Evolutionary conservation across 2,329 filamentous ascomycete species (phyloP), one percentile per base, ranked within the genome.

Genomic region (Magnaporthiopsis incrustans): DNA sequence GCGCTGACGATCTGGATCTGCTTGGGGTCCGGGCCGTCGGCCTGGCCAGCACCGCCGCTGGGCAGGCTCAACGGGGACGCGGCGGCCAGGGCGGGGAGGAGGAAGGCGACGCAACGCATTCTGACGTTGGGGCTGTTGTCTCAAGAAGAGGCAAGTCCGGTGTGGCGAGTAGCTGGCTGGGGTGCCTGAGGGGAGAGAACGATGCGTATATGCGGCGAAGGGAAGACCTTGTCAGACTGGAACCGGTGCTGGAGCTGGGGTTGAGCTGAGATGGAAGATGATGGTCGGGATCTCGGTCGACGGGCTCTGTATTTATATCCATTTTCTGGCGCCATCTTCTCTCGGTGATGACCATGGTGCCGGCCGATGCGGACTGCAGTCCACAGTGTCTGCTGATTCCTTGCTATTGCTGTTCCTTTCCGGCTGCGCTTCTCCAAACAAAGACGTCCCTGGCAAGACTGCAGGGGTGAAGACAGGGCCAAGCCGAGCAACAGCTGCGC

Each of bases 1-100:
- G 76, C 73, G 59, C 71, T 72, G 67, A 72, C 57, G 70, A 80
- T 77, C 71, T 75, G 73, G 70, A 80, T 80, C 50, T 77, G 68
- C 57, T 69, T 73, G 25, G 77, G 75, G 67, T 76, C 72, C n/a
- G 78, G 78, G 15, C 62, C 64, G 64, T 78, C 75, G 64, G 69
- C 69, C 65, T 58, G 61, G 14, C 14, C 30, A 32, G 59, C 57
- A 44, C 66, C 61, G 44, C 67, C 66, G 59, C 69, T 67, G 38
- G 72, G 69, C 12, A 70, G 70, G 60, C 73, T 32, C 26, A 68
- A 35, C 53, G 77, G 77, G 60, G 66, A 73, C 63, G 77, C 77
- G 57, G 70, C 73, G 65, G 70, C 77, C 33, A 79, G 73, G 50
- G 67, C 72, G 63, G 75, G 77, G 57, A 73, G 70, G 66, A 77